Evolutionary conservation across 139 green algal species (phyloP).

Genomic region (Volvox reticuliferus): DNA sequence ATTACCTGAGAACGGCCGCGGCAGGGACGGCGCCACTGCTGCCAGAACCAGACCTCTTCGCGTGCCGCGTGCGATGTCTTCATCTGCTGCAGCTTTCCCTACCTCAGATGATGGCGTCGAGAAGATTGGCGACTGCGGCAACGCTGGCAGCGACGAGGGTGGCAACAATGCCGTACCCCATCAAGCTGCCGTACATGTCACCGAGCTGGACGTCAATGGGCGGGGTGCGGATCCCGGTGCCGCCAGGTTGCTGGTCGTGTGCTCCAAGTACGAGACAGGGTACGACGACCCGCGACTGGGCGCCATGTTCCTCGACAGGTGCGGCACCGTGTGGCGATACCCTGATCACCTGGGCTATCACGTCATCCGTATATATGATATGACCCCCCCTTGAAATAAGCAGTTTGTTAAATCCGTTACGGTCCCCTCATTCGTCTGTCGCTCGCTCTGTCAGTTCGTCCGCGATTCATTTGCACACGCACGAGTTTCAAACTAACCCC

Average conservation of each 20-base stretch:
- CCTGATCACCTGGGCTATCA: no score
- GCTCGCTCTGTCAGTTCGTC: no score
- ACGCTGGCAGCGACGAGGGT: neutral
- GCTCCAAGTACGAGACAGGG: slow-evolving; percentile 66
- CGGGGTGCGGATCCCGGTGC: neutral
- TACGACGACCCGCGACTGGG: slow-evolving; percentile 64
- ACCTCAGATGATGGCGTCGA: no score
- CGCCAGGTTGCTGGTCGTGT: slow-evolving; percentile 63
- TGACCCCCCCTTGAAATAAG: no score
- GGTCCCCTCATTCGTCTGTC: no score
- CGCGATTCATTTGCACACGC: no score
- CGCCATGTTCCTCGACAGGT: slow-evolving; percentile 63
- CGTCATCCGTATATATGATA: no score
- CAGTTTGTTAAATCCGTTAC: no score
- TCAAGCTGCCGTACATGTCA: slow-evolving; percentile 5
- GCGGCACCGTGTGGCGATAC: no score
- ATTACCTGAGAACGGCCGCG: neutral
- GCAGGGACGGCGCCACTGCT: neutral
- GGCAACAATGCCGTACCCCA: neutral
- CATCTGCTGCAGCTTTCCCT: neutral
- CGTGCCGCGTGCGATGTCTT: slow-evolving; percentile 6
- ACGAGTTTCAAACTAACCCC: no score
- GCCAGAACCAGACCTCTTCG: neutral
- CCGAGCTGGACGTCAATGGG: slow-evolving; percentile 50
- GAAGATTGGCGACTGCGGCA: neutral